Base-by-base conservation (phyloP, 2,329 filamentous ascomycete species). In the Alternaria viburni region DNA sequence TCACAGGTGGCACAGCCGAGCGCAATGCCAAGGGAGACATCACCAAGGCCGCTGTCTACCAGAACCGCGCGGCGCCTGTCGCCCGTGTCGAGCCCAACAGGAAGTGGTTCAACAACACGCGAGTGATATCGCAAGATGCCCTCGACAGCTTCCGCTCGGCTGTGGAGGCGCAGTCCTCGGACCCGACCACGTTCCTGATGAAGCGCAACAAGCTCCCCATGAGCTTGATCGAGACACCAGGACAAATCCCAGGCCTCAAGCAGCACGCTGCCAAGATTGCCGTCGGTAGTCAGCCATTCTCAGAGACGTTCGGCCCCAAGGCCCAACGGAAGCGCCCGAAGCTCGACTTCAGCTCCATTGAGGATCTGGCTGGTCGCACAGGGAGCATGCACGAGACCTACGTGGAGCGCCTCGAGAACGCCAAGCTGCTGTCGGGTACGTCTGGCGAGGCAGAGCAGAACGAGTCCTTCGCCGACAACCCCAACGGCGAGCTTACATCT, bases 191-290 rank as follows among this genome's bases (percentile, higher is more conserved):
- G 64, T 96, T 97, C 64, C 88, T 98, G n/a, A 86, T 99, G 68
- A 97, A 97, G 84, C 91, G 92, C 70, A 98, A 98, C 82, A 98
- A 98, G 84, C 86, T 99, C 52, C 96, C 96, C 44, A 95, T 99
- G 93, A 95, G 90, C 71, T 83, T 99, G 79, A 97, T 99, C 77
- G 87, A 89, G 65, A 95, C 98, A 58, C 86, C 90, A 61, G 86
- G 89, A 50, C 81, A 81, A 56, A 81, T 90, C 71, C 95, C 97
- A 74, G 95, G 94, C 0, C 81, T 97, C 61, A 96, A 97, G 83
- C 89, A 97, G 79, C 95, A 98, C 81, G 88, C 92, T 77, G 95
- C 95, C 43, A 98, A 97, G 85, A 97, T 97, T 84, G 89, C 93
- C 10, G 91, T 98, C 52, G 93, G 97, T 83, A 92, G 90, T 17